Evolutionary conservation across 345 rosid species (phyloP).

Genomic region (Geranium rotundifolium): DNA sequence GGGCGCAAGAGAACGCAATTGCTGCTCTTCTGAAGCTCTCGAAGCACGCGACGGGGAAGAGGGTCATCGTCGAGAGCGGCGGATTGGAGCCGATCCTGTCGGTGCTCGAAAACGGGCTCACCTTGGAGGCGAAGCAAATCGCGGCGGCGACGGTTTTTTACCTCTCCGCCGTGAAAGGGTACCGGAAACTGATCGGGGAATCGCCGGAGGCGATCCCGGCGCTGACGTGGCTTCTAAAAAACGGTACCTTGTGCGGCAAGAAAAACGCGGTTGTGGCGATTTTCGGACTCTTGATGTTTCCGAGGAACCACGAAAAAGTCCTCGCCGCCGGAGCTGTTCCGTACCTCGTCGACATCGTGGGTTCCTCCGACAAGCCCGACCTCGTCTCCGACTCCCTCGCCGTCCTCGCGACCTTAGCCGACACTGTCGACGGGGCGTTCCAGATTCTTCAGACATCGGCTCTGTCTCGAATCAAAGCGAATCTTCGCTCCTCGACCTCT

Average conservation of each 20-base stretch:
- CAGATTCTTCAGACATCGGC: slow-evolving; percentile 37
- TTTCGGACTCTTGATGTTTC: slow-evolving; percentile 38
- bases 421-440: slow-evolving; percentile 33
- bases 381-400: slow-evolving; percentile 52
- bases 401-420: slow-evolving; percentile 45
- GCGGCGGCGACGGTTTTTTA: slow-evolving; percentile 67
- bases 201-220: slow-evolving; percentile 39
- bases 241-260: slow-evolving; percentile 45
- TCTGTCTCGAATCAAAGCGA: slow-evolving; percentile 23
- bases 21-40: slow-evolving; percentile 65
- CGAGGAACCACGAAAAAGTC: slow-evolving; percentile 39
- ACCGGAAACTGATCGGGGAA: slow-evolving; percentile 50
- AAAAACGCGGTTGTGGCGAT: slow-evolving; percentile 56
- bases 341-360: slow-evolving; percentile 25
- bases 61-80: slow-evolving; percentile 35
- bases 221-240: slow-evolving; percentile 39
- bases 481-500: slow-evolving; percentile 23
- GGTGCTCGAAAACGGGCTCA: slow-evolving; percentile 43
- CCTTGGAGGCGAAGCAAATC: slow-evolving; percentile 45
- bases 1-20: slow-evolving; percentile 43
- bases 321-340: slow-evolving; percentile 46
- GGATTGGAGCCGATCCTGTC: slow-evolving; percentile 38
- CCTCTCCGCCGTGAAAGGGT: slow-evolving; percentile 49
- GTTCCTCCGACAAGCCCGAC: slow-evolving; percentile 33
- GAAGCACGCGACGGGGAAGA: slow-evolving; percentile 48